Evolutionary conservation across 2,329 filamentous ascomycete species (phyloP), one percentile per base, ranked within the genome.

Genomic region (Aspergillus quadrilineatus): DNA sequence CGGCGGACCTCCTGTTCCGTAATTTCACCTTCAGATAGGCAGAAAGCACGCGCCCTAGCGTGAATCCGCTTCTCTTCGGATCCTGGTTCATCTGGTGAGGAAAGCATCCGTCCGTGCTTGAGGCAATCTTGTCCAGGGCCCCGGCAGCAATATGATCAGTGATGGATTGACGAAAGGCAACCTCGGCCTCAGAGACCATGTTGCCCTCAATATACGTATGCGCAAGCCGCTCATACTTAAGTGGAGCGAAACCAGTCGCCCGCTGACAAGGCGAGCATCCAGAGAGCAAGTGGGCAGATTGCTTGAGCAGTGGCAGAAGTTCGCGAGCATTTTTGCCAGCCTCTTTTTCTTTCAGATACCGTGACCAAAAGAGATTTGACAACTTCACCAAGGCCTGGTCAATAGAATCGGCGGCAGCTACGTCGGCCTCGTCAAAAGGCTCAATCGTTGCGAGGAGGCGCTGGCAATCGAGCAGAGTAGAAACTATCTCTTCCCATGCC

Each of bases 281-380:
- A 9, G 69, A 65, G 14, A 80, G 64, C 4, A 75, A 57, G 32
- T 65, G 66, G 29, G 76, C 73, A 22, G 77, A 79, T 37, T 74
- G 70, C 46, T 74, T 73, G 51, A 79, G 62, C 34, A 74, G 59
- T 4, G 69, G 67, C 5, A 76, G 46, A n/a, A 77, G 71, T 41
- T 74, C 69, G 5, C 64, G 64, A 53, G 68, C 63, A 2, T 65
- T 60, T 56, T 69, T 69, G 1, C 70, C 69, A 36, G 65, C 56
- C 56, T 77, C 72, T 49, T 74, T 76, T 46, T 74, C 71, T 54
- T 76, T 73, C 22, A 77, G 64, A 54, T 79, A 80, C 8, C 75
- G 72, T 45, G 74, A 74, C 78, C 78, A 80, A 58, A 75, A 78
- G 4, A 77, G 59, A 56, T 79, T 79, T 0, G 78, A 80, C 42